Percentiles rank a stretch among this genome's conserved stretches.
Conservation (phyloP, 768 basidiomycete species). For the Rhodotorula diobovata region DNA sequence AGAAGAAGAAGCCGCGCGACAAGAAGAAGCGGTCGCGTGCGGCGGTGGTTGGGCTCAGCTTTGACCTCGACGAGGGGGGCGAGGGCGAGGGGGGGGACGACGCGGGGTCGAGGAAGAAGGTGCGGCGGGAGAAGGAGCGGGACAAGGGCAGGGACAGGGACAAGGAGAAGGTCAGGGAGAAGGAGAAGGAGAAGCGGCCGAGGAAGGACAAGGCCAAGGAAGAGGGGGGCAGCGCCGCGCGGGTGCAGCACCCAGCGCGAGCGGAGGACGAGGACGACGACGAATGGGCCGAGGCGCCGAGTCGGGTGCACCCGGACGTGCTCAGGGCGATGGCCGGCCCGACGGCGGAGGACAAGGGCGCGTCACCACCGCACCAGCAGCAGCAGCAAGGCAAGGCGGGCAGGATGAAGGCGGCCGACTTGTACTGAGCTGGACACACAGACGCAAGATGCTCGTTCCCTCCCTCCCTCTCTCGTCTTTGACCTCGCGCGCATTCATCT, state of each 20-base stretch:
- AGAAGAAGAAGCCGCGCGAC: background rate
- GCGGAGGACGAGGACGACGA: slow-evolving; percentile 50
- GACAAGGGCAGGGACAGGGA: background rate
- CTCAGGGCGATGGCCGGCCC: background rate
- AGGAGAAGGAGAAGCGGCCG: slow-evolving; percentile 47
- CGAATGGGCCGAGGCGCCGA: slow-evolving; percentile 41
- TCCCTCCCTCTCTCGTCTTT: too few relatives aligned
- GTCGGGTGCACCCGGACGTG: slow-evolving; percentile 13
- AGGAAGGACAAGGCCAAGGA: slow-evolving; percentile 29
- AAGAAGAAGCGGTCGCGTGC: slow-evolving; percentile 48
- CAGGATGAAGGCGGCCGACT: slow-evolving; percentile 8
- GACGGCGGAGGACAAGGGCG: too few relatives aligned
- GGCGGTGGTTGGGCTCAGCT: slow-evolving; percentile 61
- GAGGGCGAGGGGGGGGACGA: slow-evolving; percentile 48
- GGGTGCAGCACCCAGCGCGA: too few relatives aligned
- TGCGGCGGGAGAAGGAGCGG: slow-evolving; percentile 8
- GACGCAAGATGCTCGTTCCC: background rate
- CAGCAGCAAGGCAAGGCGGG: too few relatives aligned
- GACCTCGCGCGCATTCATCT: too few relatives aligned
- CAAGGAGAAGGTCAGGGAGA: slow-evolving; percentile 1
- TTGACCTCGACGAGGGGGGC: slow-evolving; percentile 65
- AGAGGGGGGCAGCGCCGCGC: background rate
- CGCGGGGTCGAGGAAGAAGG: background rate
- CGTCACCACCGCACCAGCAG: too few relatives aligned
- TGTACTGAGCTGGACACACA: background rate